Evolutionary conservation across 2,329 filamentous ascomycete species (phyloP), one percentile per base, ranked within the genome.

Genomic region (Colletotrichum tanaceti): DNA sequence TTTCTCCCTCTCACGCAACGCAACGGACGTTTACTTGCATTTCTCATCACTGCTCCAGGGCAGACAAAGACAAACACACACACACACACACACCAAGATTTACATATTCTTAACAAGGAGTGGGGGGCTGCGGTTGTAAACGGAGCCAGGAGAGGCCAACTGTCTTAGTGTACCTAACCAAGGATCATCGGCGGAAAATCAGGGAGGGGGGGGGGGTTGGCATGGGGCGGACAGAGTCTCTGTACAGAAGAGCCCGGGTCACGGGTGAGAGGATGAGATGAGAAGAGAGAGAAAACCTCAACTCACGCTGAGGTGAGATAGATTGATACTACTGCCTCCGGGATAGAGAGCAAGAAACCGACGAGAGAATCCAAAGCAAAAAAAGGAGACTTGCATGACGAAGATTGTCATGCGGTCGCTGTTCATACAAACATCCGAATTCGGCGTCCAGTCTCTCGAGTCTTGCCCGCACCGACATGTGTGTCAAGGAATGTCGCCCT

Each of bases 1-100:
- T 32, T 20, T 52, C 18, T 10, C 24, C 28, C 9, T 52, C 35
- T 50, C 38, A 20, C 58, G 41, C 57, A 67, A 67, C 65, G 41
- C n/a, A n/a, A n/a, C n/a, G n/a, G 49, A 47, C 41, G 10, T 52
- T 59, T 68, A 65, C 61, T 43, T 46, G 49, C 65, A 64, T 64
- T 67, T 58, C 39, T 54, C 54, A 65, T 61, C 54, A 54, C 43
- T 58, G 41, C 49, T 28, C n/a, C 38, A 35, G 65, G 62, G 22
- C 58, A 57, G 7, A 43, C 18, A 20, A 47, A 55, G n/a, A 65
- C 24, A 59, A 39, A 59, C 54, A 68, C 54, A 64, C 57, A 49
- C 54, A 50, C 58, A 35, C 20, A 28, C 39, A 49, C 50, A 52
- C 38, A 53, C 46, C 4, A 41, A 49, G 44, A 49, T 49, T 59